Base-by-base conservation (phyloP, 2,329 filamentous ascomycete species). In the Paracorniculantispora psalliotae region DNA sequence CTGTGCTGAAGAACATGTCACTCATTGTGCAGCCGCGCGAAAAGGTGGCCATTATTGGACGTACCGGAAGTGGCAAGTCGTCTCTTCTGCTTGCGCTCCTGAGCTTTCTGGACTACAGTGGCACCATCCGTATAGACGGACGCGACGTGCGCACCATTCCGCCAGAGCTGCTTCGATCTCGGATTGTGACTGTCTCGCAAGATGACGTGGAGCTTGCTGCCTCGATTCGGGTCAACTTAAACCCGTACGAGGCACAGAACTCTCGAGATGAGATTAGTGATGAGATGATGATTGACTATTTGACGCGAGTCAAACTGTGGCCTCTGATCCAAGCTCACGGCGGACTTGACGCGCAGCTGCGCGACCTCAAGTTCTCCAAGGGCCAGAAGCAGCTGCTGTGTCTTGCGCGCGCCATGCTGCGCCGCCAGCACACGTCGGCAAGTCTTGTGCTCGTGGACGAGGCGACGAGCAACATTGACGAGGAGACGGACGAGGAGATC, bases 401-500 rank as follows among this genome's bases (percentile, higher is more conserved):
- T 21, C 48, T 65, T 8, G 62, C 61, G 3, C 59, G 64, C 8
- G 67, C 68, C 13, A 47, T 72, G 7, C 44, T 71, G 1, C 64
- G 67, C 23, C 54, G 57, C 12, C 28, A 54, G 62, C 57, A 17
- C 28, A 51, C 59, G 43, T 44, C 37, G n/a, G 52, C 53, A 10
- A 41, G 26, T 6, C 28, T 60, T 19, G 39, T 57, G 3, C 39
- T 60, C 7, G 25, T 60, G 8, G 59, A 60, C 39, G 59, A 60
- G 47, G 53, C 53, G 28, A 57, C 59, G 28, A 60, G 59, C 53
- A 56, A 48, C 4, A 54, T 63, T 10, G 79, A 81, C 61, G 79
- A 78, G 72, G 72, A 74, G 57, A 64, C 63, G 9, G 63, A 65
- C 17, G 55, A 55, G 12, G 49, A 54, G 39, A 62, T 65, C 41